Evolutionary conservation across 2,329 filamentous ascomycete species (phyloP), one percentile per base, ranked within the genome.

Genomic region (Myrmaecium sp.): DNA sequence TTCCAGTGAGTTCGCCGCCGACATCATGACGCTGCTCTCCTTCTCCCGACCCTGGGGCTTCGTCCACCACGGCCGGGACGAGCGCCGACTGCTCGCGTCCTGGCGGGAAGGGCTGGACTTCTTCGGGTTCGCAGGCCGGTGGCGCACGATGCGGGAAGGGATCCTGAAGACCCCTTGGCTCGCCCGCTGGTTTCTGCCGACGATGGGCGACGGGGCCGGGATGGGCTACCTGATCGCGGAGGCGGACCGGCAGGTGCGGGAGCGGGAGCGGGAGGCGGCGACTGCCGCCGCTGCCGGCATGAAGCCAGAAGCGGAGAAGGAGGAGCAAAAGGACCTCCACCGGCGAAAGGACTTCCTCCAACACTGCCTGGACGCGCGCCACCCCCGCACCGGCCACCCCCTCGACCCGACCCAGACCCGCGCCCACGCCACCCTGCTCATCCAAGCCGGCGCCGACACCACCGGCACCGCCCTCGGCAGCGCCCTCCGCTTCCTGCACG

Each of bases 1-100:
- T 10, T 4, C 19, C 14, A 41, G 39, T 11, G 43, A 55, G 30
- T 57, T 54, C 31, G 51, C 52, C 3, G 50, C 51, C 4, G 54
- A 58, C 24, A 47, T 55, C 21, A 51, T 58, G 44, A 50, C 47
- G 5, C 49, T 51, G 41, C 40, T 57, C 6, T 43, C 42, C 2
- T 57, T 58, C 31, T 40, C 36, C 4, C 24, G 44, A 3, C 39
- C 51, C 3, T 57, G 51, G 40, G 53, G 53, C 1, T 52, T 52
- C 27, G 47, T 57, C 9, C 29, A 41, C 32, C 51, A 54, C 23
- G 42, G 48, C 29, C 42, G 48, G 14, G 54, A 57, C 34, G 51
- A 55, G 31, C 43, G 47, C 14, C 32, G 35, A 9, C 41, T 56
- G 12, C 35, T 56, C 8, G 28, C 26, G 7, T 49, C 48, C 25